phyloP scores from a whole-genome alignment of 306 rosid species.

The Cicer bijugum region DNA sequence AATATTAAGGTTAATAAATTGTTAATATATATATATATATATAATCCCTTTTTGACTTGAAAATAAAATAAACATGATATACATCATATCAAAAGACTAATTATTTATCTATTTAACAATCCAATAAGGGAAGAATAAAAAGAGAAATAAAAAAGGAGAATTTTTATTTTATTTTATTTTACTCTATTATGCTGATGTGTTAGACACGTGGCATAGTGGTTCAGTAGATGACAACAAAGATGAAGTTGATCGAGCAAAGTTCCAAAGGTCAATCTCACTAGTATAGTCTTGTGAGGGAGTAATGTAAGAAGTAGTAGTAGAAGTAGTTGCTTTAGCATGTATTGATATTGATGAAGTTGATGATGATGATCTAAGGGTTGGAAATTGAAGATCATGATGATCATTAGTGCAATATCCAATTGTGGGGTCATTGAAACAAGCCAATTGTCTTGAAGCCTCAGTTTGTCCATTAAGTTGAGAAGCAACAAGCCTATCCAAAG shows the following conservation, averaged over 20 bases:
- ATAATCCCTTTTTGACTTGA: conserved; percentile 47
- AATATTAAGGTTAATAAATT: too few relatives aligned
- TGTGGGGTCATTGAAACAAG: conserved; percentile 61
- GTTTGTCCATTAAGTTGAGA: conserved; percentile 77
- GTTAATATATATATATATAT: not conserved
- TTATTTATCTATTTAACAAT: conserved; percentile 49
- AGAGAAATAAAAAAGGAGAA: not conserved
- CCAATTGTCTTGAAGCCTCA: conserved; percentile 56
- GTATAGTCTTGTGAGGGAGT: conserved; percentile 51
- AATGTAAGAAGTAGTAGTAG: conserved; percentile 21
- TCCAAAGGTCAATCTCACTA: conserved; percentile 80
- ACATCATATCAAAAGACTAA: conserved; percentile 17
- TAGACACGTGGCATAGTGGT: conserved; percentile 66
- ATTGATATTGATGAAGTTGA: conserved; percentile 52
- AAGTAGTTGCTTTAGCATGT: conserved; percentile 12
- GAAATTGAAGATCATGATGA: conserved; percentile 55
- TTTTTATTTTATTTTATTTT: conserved; percentile 6
- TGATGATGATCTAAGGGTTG: conserved; percentile 61
- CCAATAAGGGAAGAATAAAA: conserved; percentile 31
- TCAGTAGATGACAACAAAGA: conserved; percentile 62
- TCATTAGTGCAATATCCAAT: conserved; percentile 42
- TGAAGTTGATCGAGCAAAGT: conserved; percentile 58
- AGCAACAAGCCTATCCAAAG: conserved; percentile 82
- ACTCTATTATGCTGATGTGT: conserved; percentile 49
- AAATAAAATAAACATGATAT: conserved; percentile 45